A percentile compares a stretch with the other conserved stretches of the same genome.
These are phyloP conservation scores for Amanita jacksonii DNA, from an alignment of 768 basidiomycete species.

Conservation along the genomic window DNA sequence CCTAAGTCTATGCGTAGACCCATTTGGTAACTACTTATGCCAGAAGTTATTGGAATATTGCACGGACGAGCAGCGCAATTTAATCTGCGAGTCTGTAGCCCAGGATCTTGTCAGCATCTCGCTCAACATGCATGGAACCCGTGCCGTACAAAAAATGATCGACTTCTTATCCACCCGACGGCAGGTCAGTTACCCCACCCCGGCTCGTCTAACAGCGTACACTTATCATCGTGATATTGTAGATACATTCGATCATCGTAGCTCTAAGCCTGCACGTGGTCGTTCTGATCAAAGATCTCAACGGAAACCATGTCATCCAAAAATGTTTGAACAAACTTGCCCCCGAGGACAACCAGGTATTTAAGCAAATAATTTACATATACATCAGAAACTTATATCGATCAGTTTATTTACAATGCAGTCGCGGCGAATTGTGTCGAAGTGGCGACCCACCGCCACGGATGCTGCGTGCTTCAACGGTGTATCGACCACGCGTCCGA, in stretches of 20 bases:
- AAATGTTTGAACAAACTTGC: conserved; percentile 98
- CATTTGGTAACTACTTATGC: conserved; percentile 98
- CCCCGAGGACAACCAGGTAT: conserved; percentile 95
- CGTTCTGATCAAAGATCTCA: conserved; percentile 97
- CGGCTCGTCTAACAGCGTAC: conserved; percentile 9
- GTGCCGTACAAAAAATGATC: conserved; percentile 99
- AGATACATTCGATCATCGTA: conserved; percentile 95
- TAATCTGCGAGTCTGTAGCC: conserved; percentile 96
- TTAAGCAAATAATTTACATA: conserved; percentile 3
- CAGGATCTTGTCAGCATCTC: conserved; percentile 97
- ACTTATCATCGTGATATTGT: conserved; percentile 46
- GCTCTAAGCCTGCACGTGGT: conserved; percentile 97
- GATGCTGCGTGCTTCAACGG: conserved; percentile 96
- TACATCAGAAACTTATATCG: not conserved
- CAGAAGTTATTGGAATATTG: conserved; percentile 96
- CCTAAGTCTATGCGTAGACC: conserved; percentile 43
- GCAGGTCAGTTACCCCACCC: conserved; percentile 71
- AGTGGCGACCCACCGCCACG: conserved; percentile 95
- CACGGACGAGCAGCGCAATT: conserved; percentile 93
- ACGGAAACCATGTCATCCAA: conserved; percentile 97
- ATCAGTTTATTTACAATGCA: conserved; percentile 96
- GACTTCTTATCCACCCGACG: conserved; percentile 94
- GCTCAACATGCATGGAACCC: conserved; percentile 98
- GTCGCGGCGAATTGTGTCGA: conserved; percentile 98
- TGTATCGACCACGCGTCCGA: conserved; percentile 98